Base-by-base conservation (phyloP, 805 yeast species). In the Yarrowia hollandica region DNA sequence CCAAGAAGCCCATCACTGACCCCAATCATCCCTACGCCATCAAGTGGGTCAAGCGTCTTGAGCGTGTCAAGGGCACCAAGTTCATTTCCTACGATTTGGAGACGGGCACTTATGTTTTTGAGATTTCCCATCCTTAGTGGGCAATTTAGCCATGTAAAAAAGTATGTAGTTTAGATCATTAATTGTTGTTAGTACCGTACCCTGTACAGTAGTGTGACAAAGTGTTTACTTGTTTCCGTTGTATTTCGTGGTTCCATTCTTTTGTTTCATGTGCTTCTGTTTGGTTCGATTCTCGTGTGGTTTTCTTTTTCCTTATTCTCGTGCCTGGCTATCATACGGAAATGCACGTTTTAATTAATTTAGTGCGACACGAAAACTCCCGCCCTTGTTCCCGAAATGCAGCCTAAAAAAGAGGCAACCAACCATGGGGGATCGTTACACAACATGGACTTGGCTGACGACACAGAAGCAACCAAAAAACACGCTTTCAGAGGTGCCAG, bases 71-170 rank as follows among this genome's bases (percentile, higher is more conserved):
- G 23, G 83, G 77, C 28, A 78, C 86, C 57, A 78, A 79, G 62
- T 92, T 91, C 72, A 80, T 82, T 23, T 79, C 85, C 52, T 94
- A 89, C 75, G 94, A 90, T 64, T 82, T 92, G 0, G 79, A 77
- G 34, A 78, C 88, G 1, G 79, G 79, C 12, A 71, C 74, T 3
- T 75, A 76, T 76, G 70, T 71, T 11, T 76, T 75, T 64, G 67
- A 64, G 35, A 66, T 69, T 15, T 21, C 21, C 14, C 38, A 55
- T 22, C 38, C 59, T 21, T 55, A 55, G 30, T 26, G 11, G 33
- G 33, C n/a, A n/a, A n/a, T n/a, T n/a, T n/a, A n/a, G n/a, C n/a
- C n/a, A n/a, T n/a, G n/a, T n/a, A n/a, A n/a, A n/a, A n/a, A n/a
- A 25, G 33, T 41, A 39, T 39, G 46, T 39, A n/a, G n/a, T n/a